Percentiles rank a stretch among this genome's conserved stretches.
These are phyloP conservation scores for Blastocystis sp. DNA, from an alignment of 352 stramenopile species.

Conservation along the genomic window DNA sequence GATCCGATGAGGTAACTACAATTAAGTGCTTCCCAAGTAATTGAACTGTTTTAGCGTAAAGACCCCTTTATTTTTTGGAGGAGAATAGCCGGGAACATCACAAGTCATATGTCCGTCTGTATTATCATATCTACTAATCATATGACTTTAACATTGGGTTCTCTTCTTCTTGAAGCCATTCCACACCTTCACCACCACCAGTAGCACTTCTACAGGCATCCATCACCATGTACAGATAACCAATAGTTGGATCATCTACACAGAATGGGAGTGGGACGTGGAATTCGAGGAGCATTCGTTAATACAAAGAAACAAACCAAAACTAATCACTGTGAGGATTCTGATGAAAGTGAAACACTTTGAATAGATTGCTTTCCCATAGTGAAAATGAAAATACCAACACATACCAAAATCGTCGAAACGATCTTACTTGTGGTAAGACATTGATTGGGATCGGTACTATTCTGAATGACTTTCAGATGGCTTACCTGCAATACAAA, in stretches of 20 bases:
- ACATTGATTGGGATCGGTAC: slow-evolving; percentile 28
- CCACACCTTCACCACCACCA: slow-evolving; percentile 17
- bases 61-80: slow-evolving; percentile 3
- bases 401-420: background rate
- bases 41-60: slow-evolving; percentile 18
- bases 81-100: slow-evolving; percentile 7
- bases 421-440: background rate
- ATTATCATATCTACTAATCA: slow-evolving; percentile 6
- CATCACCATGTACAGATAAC: slow-evolving; percentile 12
- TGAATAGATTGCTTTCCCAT: slow-evolving; percentile 4
- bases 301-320: too few relatives aligned
- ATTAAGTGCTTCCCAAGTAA: background rate
- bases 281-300: slow-evolving; percentile 1
- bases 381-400: slow-evolving; percentile 26
- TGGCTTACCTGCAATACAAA: background rate
- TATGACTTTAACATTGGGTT: background rate
- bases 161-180: slow-evolving; percentile 28
- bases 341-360: slow-evolving; percentile 23
- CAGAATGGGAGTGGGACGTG: background rate
- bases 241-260: background rate
- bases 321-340: background rate
- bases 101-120: slow-evolving; percentile 21
- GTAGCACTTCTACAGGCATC: slow-evolving; percentile 1
- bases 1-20: slow-evolving; percentile 21
- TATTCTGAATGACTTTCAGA: background rate